A percentile compares a stretch with the other conserved stretches of the same genome.
phyloP scores from a whole-genome alignment of 1,284 basidiomycete genomes.

The Exobasidium cylindrosporum region DNA sequence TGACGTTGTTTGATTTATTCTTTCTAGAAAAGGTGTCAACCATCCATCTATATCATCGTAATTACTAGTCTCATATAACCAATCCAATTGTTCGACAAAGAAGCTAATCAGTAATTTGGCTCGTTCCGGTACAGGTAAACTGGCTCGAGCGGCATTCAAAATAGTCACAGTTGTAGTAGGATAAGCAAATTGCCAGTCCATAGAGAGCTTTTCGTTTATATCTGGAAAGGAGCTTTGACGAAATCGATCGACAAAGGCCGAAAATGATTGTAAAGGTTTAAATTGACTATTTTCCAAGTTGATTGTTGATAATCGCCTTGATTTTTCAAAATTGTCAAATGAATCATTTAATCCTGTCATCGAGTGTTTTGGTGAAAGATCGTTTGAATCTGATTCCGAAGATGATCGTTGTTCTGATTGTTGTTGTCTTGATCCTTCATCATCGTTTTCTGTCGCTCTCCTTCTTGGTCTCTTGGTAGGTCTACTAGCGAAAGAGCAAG shows the following conservation, averaged over 20 bases:
- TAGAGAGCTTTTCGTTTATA: too few relatives aligned
- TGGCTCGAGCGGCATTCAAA: neutral
- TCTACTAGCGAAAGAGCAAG: neutral
- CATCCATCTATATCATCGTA: neutral
- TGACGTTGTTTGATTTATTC: neutral
- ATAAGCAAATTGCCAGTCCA: too few relatives aligned
- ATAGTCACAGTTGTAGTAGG: too few relatives aligned
- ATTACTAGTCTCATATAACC: neutral
- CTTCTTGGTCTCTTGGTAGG: neutral
- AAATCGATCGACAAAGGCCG: neutral
- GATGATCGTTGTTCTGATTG: too few relatives aligned
- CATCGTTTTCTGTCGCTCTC: neutral
- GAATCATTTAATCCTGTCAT: too few relatives aligned
- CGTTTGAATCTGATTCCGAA: too few relatives aligned
- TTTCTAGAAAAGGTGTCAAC: neutral
- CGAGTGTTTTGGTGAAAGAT: too few relatives aligned
- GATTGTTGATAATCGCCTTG: too few relatives aligned
- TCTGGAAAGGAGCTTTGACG: too few relatives aligned
- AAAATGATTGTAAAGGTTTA: neutral
- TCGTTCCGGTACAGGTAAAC: neutral
- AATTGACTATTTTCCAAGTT: too few relatives aligned
- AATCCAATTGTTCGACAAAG: neutral
- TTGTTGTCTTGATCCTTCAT: too few relatives aligned
- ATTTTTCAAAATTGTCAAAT: too few relatives aligned
- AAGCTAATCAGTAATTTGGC: neutral